Evolutionary conservation across 2,329 filamentous ascomycete species (phyloP), one percentile per base, ranked within the genome.

Genomic region (Aspergillus puulaauensis): DNA sequence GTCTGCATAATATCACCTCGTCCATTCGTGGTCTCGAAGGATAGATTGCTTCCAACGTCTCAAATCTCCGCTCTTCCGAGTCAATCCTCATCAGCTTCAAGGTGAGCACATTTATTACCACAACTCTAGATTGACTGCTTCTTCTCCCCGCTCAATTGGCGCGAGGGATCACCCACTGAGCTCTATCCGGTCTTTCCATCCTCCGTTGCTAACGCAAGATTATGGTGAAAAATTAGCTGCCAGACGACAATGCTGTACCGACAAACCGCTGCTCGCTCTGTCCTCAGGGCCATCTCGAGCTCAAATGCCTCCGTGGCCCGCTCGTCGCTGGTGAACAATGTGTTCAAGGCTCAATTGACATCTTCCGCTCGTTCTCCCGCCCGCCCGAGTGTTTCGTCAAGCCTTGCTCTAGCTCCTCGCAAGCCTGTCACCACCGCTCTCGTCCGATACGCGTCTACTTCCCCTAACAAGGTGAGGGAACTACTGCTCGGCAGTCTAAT

Each of bases 351-450:
- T 60, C 74, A 72, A 64, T 73, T 78, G 74, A 76, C 73, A 58
- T 75, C 75, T 54, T 73, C 76, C 63, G 69, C 74, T 61, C 75
- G 75, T 56, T 64, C 63, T 68, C 66, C 70, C 59, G 64, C 68
- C 66, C 72, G 73, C 61, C 66, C 70, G 63, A 67, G 69, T 56
- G 64, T 74, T 33, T 68, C 70, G 19, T 65, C 75, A 27, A 74
- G 66, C 66, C 68, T 80, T 59, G 73, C 78, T 62, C 68, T 81
- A 57, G 70, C 76, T 57, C 64, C 72, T 64, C 74, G 73, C 68
- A 77, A 78, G 68, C 77, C 80, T 43, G 70, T 79, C 37, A 77
- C 75, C 61, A 79, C 75, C 44, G 76, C 79, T 46, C 73, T 82
- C 45, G 75, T 82, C 64, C 81, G 80, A 62, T 78, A 80, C 70